Evolutionary conservation across 2,329 filamentous ascomycete species (phyloP).

Genomic region (Cladorrhinum sp.): DNA sequence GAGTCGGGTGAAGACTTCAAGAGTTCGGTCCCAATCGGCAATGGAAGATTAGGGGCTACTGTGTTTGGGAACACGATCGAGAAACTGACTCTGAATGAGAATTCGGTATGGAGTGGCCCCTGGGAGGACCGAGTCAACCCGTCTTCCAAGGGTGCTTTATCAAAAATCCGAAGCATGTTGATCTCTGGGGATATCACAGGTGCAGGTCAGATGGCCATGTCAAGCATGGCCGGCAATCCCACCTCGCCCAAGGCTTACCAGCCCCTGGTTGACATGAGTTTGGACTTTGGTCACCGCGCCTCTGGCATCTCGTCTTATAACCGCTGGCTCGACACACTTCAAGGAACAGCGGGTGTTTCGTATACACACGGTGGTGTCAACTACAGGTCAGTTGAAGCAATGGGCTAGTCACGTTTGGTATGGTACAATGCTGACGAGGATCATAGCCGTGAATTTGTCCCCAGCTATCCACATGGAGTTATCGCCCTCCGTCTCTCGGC

Average conservation of each 20-base stretch:
- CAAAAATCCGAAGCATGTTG: slow-evolving; percentile 1
- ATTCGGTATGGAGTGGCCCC: slow-evolving; percentile 13
- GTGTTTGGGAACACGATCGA: slow-evolving; percentile 6
- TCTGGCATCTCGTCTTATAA: slow-evolving; percentile 2
- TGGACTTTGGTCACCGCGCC: background rate
- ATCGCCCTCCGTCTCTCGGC: slow-evolving; percentile 8
- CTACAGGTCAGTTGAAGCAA: slow-evolving; percentile 1
- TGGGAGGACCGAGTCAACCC: slow-evolving; percentile 10
- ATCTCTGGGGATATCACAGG: slow-evolving; percentile 2
- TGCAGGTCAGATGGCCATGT: slow-evolving; percentile 4
- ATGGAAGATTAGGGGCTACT: slow-evolving; percentile 9
- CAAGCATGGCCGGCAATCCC: slow-evolving; percentile 6
- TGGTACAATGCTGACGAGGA: background rate
- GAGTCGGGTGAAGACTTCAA: background rate
- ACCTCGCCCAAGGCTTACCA: slow-evolving; percentile 8
- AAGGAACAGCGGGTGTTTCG: slow-evolving; percentile 7
- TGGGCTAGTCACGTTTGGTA: background rate
- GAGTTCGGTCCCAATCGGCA: slow-evolving; percentile 9
- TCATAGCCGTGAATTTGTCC: slow-evolving; percentile 7
- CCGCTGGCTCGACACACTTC: slow-evolving; percentile 5
- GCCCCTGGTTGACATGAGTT: slow-evolving; percentile 1
- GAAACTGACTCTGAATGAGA: slow-evolving; percentile 10
- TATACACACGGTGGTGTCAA: slow-evolving; percentile 7
- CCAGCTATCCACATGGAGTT: slow-evolving; percentile 11
- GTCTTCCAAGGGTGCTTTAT: background rate